phyloP scores from a whole-genome alignment of 2,329 filamentous ascomycete genomes.

The Aspergillus vadensis region DNA sequence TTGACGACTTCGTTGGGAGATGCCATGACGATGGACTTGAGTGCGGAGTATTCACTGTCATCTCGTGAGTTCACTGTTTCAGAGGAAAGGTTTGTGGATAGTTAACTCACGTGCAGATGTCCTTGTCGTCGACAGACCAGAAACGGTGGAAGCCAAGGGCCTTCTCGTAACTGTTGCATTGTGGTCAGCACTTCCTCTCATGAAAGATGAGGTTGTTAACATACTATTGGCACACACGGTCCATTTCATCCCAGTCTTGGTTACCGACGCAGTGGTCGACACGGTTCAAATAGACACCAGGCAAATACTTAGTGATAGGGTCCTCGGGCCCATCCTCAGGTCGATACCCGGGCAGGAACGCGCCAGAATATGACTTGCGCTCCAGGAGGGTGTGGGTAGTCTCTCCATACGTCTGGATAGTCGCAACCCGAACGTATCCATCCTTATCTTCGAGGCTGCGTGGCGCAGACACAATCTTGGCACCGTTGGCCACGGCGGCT shows the following conservation, averaged over 20 bases:
- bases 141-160: constrained; percentile 93
- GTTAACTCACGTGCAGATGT: constrained; percentile 69
- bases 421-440: constrained; percentile 71
- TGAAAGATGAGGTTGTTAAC: constrained; percentile 19
- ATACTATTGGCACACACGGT: constrained; percentile 61
- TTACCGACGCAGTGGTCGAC: constrained; percentile 98
- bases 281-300: constrained; percentile 66
- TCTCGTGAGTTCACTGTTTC: background rate
- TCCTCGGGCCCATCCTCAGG: constrained; percentile 52
- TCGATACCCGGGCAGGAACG: constrained; percentile 83
- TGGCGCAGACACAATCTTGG: constrained; percentile 44
- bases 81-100: too few relatives aligned
- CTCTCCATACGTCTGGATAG: constrained; percentile 90
- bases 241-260: constrained; percentile 92
- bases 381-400: constrained; percentile 91
- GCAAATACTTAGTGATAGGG: constrained; percentile 54
- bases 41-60: constrained; percentile 72
- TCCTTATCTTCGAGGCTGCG: constrained; percentile 63
- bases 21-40: constrained; percentile 88
- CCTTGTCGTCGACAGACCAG: constrained; percentile 92
- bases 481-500: constrained; percentile 63
- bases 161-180: constrained; percentile 70
- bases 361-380: constrained; percentile 67
- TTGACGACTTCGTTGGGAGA: constrained; percentile 84
- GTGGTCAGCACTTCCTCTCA: background rate